Base-by-base conservation (phyloP, 1,139 yeast genomes). In the Saccharomycopsis crataegensis region DNA sequence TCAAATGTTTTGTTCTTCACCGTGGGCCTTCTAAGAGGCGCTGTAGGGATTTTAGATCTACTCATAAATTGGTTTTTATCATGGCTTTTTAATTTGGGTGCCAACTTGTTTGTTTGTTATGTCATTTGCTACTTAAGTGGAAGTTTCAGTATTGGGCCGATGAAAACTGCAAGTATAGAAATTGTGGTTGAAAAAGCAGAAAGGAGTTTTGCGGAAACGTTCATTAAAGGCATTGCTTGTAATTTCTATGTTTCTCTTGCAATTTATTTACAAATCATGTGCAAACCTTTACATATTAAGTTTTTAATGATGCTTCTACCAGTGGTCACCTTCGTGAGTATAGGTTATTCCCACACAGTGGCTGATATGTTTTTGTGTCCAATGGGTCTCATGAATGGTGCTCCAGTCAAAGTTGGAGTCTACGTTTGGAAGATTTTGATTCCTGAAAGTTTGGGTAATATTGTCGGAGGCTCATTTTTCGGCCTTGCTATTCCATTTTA, bases 211-310 rank as follows among this genome's bases (percentile, higher is more conserved):
- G 76, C 78, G 50, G 73, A 84, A 61, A 82, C 83, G 1, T 71
- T 86, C 50, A 58, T 86, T 16, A 82, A 79, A 62, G 88, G 80
- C 1, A 75, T 83, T 41, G 89, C 86, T 0, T 91, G 93, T 38
- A 87, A 87, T 64, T 86, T 86, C 63, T 83, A 74, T 62, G 94
- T 86, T 31, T 79, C 83, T 51, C 67, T 86, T 49, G 94, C 90
- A 0, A 81, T 86, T 8, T 86, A 85, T 66, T 67, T 86, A 53
- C 94, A 86, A 64, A 69, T 87, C 41, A 78, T 86, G 82, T 86
- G 85, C 8, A 85, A 83, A 62, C 94, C 95, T 0, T 62, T 83
- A n/a, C 94, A 86, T 63, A 94, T 87, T 43, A 85, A 85, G 62
- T 74, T 83, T 48, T 47, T 84, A n/a, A 68, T 83, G 71, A 76